Evolutionary conservation across 352 stramenopile species (phyloP).

Genomic region (Globisporangium paroecandrum): DNA sequence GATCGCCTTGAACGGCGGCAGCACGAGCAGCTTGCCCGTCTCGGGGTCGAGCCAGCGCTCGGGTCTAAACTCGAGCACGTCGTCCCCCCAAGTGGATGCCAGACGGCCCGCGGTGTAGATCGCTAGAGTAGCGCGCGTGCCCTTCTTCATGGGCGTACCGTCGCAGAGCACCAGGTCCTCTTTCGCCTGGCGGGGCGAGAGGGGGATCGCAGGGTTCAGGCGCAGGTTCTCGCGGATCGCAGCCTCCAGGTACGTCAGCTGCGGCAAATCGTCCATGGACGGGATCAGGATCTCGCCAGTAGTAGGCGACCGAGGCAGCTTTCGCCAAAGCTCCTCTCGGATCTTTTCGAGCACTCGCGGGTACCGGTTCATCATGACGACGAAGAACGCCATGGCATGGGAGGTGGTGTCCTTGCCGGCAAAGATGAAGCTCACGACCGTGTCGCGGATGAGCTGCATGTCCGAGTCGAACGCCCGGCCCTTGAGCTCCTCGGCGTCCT

Average conservation of each 20-base stretch:
- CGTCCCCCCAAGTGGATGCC: slow-evolving; percentile 43
- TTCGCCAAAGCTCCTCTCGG: slow-evolving; percentile 34
- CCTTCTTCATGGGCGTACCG: slow-evolving; percentile 50
- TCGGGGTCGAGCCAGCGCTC: slow-evolving; percentile 54
- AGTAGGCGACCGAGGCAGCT: slow-evolving; percentile 26
- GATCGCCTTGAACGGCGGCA: not conserved
- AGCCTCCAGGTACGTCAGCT: slow-evolving; percentile 56
- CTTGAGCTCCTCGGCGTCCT: slow-evolving; percentile 20
- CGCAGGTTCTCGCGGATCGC: slow-evolving; percentile 62
- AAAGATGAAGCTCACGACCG: slow-evolving; percentile 77
- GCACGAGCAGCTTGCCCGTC: slow-evolving; percentile 25
- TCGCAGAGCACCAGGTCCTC: slow-evolving; percentile 48
- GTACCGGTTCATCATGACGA: slow-evolving; percentile 76
- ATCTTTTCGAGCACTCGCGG: slow-evolving; percentile 46
- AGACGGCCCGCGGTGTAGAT: slow-evolving; percentile 45
- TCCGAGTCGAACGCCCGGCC: slow-evolving; percentile 4
- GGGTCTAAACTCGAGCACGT: slow-evolving; percentile 52
- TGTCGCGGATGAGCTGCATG: slow-evolving; percentile 36
- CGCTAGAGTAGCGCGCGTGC: slow-evolving; percentile 35
- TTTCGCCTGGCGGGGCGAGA: slow-evolving; percentile 22
- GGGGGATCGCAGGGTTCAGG: slow-evolving; percentile 46
- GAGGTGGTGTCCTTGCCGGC: slow-evolving; percentile 75
- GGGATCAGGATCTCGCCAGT: slow-evolving; percentile 22
- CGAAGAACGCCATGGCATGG: slow-evolving; percentile 59
- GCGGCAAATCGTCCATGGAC: slow-evolving; percentile 40